Percentiles rank a stretch among this genome's conserved stretches.
Evolutionary conservation across 2,329 filamentous ascomycete species (phyloP).

Genomic region (Orbilia quercus): DNA sequence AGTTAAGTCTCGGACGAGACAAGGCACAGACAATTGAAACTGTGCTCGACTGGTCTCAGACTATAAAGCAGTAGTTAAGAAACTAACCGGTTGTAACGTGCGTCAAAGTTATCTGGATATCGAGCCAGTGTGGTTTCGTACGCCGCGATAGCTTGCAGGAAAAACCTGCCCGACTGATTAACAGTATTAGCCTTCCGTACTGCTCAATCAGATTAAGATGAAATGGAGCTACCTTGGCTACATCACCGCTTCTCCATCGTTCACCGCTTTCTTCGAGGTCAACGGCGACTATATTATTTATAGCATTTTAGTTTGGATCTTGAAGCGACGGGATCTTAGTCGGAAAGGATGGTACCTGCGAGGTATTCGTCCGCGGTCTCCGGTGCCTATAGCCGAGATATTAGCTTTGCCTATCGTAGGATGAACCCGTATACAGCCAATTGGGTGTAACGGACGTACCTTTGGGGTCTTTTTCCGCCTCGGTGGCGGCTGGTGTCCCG

Average conservation of each 20-base stretch:
- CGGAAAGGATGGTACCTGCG: slow-evolving; percentile 14
- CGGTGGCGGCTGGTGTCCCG: slow-evolving; percentile 30
- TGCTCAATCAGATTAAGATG: too few species aligned
- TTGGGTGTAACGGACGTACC: slow-evolving; percentile 16
- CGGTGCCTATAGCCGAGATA: slow-evolving; percentile 18
- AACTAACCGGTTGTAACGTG: slow-evolving; percentile 58
- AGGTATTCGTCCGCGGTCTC: slow-evolving; percentile 53
- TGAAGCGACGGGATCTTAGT: neutral
- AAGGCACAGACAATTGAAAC: too few species aligned
- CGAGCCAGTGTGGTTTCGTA: slow-evolving; percentile 57
- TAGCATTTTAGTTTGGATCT: slow-evolving; percentile 5
- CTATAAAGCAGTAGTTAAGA: too few species aligned
- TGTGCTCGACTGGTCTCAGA: too few species aligned
- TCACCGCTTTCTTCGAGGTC: slow-evolving; percentile 60
- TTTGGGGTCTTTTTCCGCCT: slow-evolving; percentile 51
- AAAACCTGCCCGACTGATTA: slow-evolving; percentile 58
- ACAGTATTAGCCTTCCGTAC: too few species aligned
- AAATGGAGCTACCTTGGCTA: slow-evolving; percentile 57
- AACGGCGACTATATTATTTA: slow-evolving; percentile 55
- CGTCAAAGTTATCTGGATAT: slow-evolving; percentile 57
- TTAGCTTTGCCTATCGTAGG: slow-evolving; percentile 3
- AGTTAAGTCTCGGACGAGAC: too few species aligned
- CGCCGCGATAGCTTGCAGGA: slow-evolving; percentile 58
- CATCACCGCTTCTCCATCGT: slow-evolving; percentile 59
- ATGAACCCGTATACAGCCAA: neutral